Base-by-base conservation (phyloP, 805 yeast genomes). In the Wickerhamiella spandovensis region DNA sequence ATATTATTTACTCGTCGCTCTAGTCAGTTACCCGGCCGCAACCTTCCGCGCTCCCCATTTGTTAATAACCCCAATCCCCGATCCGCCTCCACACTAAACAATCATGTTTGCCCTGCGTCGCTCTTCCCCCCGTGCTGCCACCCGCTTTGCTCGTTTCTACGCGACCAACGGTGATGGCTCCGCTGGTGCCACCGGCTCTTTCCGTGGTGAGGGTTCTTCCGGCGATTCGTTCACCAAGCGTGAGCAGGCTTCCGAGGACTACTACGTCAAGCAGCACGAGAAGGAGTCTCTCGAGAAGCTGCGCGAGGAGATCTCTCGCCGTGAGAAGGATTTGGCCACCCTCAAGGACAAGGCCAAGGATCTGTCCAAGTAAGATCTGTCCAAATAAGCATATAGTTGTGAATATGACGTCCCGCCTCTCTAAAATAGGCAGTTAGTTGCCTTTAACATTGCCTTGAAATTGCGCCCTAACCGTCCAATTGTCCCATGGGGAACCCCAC, bases 201-300 rank as follows among this genome's bases (percentile, higher is more conserved):
- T 81, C 57, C 72, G 81, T 47, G 84, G 84, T 55, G 68, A 79
- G 42, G 74, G 69, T 47, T 76, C 74, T 48, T 66, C 73, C 47
- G 70, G 72, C 44, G 85, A 82, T 61, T 71, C 81, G 53, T 82
- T 83, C 71, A 72, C 77, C 76, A 86, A 88, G 67, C 88, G 95
- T 67, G 98, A 92, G 75, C 82, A 78, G 71, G 95, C 95, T 56
- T 81, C 81, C 65, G 98, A 90, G 73, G 87, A 83, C 61, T 89
- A 80, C 73, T 74, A 88, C 69, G 85, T 79, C 70, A 81, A 86
- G 72, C 95, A 84, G 65, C 95, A 90, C 74, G 83, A 82, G 65
- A 82, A 74, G 67, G 87, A 83, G 66, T 77, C 82, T 63, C 74
- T 88, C 67, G 78, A 81, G 67, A 74, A 83, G 71, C 92, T 58